Evolutionary conservation across 768 basidiomycete species (phyloP), one percentile per base, ranked within the genome.

Genomic region (Pleurotus cornucopiae): DNA sequence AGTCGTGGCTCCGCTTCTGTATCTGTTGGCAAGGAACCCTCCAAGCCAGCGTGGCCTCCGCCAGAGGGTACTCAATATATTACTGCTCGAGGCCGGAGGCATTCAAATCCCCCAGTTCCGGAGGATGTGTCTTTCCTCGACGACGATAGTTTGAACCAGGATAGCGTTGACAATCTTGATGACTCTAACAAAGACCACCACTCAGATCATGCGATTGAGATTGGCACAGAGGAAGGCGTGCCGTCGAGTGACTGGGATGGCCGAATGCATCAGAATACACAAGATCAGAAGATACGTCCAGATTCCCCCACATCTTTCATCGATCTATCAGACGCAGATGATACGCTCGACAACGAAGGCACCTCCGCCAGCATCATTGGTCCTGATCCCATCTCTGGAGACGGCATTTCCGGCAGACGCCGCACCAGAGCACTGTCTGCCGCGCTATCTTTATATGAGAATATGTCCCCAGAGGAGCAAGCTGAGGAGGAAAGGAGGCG

Each of bases 301-400:
- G 48, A 58, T 55, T 71, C 78, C 9, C 73, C 71, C 52, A 73
- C 71, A 44, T 85, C 83, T 20, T 85, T 84, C 70, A 83, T 86
- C 52, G 82, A 89, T 73, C 72, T 88, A 57, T 86, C 85, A 55
- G 88, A 89, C 60, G 85, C 87, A 40, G 82, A 53, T n/a, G 51
- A 53, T 82, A 49, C 70, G 57, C 73, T 73, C 64, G 64, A 65
- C 60, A 25, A 53, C 39, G 49, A 51, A 18, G 26, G 49, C 49
- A 25, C 63, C 57, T 66, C 69, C 46, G 30, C 11, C 30, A 62
- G 64, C 49, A 64, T 72, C 59, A 67, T 64, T 46, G 43, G 54
- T 48, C 57, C 60, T 40, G 59, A 60, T 48, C 61, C 65, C 41
- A 62, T 61, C 34, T 56, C 60, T 51, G 57, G 40, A 20, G 51